Evolutionary conservation across 2,329 filamentous ascomycete genomes (phyloP).

Genomic region (Myrmaecium sp.): DNA sequence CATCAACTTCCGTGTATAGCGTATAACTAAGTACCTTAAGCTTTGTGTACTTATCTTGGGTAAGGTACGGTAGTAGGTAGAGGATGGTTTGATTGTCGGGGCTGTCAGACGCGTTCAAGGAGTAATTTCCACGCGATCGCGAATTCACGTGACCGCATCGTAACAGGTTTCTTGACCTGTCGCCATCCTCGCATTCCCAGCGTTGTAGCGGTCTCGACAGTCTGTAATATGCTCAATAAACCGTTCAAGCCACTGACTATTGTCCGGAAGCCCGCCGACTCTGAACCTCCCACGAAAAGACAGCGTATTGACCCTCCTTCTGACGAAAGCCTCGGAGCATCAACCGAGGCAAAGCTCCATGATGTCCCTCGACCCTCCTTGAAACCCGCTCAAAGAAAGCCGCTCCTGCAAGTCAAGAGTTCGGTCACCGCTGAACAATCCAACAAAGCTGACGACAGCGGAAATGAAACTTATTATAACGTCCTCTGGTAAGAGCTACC

Average conservation of each 20-base stretch:
- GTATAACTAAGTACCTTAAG: no score
- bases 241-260: constrained; percentile 19
- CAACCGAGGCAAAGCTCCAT: constrained; percentile 3
- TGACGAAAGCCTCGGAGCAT: constrained; percentile 9
- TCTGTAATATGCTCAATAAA: constrained; percentile 10
- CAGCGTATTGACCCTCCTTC: constrained; percentile 20
- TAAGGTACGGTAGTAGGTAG: no score
- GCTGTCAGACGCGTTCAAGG: no score
- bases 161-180: no score
- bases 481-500: constrained; percentile 22
- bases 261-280: constrained; percentile 7
- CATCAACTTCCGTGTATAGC: no score
- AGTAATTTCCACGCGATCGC: no score
- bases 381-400: constrained; percentile 17
- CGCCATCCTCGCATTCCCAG: no score
- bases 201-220: background rate
- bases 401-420: constrained; percentile 12
- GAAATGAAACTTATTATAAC: constrained; percentile 23
- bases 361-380: constrained; percentile 11
- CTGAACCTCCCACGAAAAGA: constrained; percentile 24
- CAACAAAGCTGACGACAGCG: constrained; percentile 2
- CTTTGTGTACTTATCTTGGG: no score
- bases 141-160: constrained; percentile 3
- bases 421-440: constrained; percentile 8
- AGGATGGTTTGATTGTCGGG: no score